These are phyloP conservation scores for Phaseolus lunatus DNA, from an alignment of 306 rosid genomes.

Conservation along the genomic window DNA sequence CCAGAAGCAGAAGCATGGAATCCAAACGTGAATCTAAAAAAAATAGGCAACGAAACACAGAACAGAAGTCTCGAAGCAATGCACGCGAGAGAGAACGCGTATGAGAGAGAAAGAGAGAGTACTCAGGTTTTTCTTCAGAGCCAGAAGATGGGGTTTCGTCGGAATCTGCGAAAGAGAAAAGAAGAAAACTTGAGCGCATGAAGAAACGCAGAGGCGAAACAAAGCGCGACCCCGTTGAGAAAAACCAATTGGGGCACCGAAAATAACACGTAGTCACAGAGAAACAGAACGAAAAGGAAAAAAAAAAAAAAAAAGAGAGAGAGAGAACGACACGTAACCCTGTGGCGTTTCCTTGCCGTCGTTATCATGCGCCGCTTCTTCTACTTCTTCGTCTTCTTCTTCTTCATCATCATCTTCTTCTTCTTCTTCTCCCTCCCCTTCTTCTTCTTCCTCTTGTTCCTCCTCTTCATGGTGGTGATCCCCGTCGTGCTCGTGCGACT, in stretches of 20 bases:
- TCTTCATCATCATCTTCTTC: conserved; percentile 29
- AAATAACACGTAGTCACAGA: conserved; percentile 21
- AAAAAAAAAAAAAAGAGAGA: too few relatives aligned
- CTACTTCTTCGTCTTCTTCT: conserved; percentile 40
- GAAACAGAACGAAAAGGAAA: background rate
- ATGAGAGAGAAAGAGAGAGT: conserved; percentile 42
- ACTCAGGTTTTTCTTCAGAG: conserved; percentile 75
- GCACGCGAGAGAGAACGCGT: conserved; percentile 3
- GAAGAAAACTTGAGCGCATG: conserved; percentile 46
- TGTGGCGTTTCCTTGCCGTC: conserved; percentile 50
- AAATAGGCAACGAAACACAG: background rate
- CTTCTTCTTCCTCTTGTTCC: conserved; percentile 10
- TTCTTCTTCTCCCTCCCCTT: background rate
- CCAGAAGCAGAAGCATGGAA: conserved; percentile 40
- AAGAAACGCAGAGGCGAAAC: conserved; percentile 44
- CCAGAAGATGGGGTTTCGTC: conserved; percentile 72
- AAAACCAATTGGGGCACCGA: conserved; percentile 46
- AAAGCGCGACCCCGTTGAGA: conserved; percentile 48
- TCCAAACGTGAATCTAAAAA: conserved; percentile 47
- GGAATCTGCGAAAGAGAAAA: conserved; percentile 69
- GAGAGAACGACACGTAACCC: conserved; percentile 59
- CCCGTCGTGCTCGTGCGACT: conserved; percentile 16
- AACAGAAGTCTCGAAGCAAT: conserved; percentile 38
- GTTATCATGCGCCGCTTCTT: conserved; percentile 41
- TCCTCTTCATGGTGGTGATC: conserved; percentile 31